phyloP scores from a whole-genome alignment of 2,329 filamentous ascomycete genomes.

The Exophiala mesophila region DNA sequence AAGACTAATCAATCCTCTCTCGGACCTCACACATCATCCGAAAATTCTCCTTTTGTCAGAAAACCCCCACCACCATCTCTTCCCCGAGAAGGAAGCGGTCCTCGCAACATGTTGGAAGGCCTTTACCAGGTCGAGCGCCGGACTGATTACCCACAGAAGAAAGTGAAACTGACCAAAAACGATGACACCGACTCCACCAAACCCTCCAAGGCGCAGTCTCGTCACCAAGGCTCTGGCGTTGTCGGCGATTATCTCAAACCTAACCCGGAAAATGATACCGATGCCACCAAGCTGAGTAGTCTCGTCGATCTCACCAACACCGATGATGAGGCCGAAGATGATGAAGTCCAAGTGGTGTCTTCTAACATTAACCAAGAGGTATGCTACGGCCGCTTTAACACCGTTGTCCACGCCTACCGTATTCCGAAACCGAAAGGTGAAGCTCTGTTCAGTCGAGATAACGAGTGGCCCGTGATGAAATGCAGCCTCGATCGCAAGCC shows the following conservation, averaged over 20 bases:
- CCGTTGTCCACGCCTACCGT: conserved; percentile 20
- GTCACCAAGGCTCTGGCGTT: conserved; percentile 49
- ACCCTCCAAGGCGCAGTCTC: conserved; percentile 25
- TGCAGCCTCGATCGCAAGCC: conserved; percentile 19
- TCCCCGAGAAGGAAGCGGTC: conserved; percentile 6
- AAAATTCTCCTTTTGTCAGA: neutral
- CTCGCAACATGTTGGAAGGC: conserved; percentile 61
- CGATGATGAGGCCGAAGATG: conserved; percentile 36
- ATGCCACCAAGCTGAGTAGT: conserved; percentile 50
- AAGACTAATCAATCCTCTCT: neutral
- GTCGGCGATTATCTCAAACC: conserved; percentile 65
- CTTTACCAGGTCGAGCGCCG: conserved; percentile 71
- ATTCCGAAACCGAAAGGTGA: conserved; percentile 23
- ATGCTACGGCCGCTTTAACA: conserved; percentile 24
- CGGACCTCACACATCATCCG: neutral
- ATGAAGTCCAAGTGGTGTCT: conserved; percentile 44
- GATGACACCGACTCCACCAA: conserved; percentile 25
- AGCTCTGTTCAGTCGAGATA: conserved; percentile 12
- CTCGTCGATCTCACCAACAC: conserved; percentile 27
- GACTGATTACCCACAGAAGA: conserved; percentile 57
- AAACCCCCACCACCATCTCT: neutral
- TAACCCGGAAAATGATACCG: conserved; percentile 43
- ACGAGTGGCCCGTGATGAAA: conserved; percentile 26
- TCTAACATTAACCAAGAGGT: conserved; percentile 24
- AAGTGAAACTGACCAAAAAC: conserved; percentile 48